Base-by-base conservation (phyloP, 2,329 filamentous ascomycete species). In the Trichoderma asperellum region DNA sequence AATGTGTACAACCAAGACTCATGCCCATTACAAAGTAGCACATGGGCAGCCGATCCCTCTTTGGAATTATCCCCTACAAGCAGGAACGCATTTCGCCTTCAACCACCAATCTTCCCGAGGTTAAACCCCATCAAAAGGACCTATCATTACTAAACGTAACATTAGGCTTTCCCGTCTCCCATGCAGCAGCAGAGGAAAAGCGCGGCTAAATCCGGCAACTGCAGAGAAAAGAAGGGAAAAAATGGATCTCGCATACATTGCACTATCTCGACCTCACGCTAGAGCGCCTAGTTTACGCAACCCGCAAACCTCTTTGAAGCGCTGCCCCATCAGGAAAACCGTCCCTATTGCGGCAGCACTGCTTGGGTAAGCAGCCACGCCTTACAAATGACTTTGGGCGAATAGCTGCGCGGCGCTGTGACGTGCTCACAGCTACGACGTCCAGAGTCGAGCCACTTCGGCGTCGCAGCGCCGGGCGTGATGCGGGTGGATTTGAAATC, bases 361-460 rank as follows among this genome's bases (percentile, higher is more conserved):
- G 47, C 47, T 65, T 65, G 64, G 35, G 67, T 69, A 64, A 69
- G 59, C 67, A n/a, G 27, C 8, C 14, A 5, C 35, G 49, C 52
- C 67, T 68, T 61, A 68, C 65, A 61, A 68, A 68, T 68, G 66
- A n/a, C 60, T 6, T 34, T 49, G 29, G 64, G 40, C 67, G 67
- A 69, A 69, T 69, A 7, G 53, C 34, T 27, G 67, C 32, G 29
- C 59, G 53, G 37, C n/a, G n/a, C 24, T 8, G 67, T 69, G 67
- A 58, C 67, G 67, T 69, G 67, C 67, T 69, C 49, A 10, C 56
- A 12, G 34, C 10, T 52, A 8, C 62, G 29, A 40, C 43, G 32
- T 52, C 16, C 6, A 63, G 29, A 12, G 43, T 52, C 56, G 59
- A 57, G 49, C 58, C 66, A 65, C 35, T 58, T 58, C 57, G 34